Evolutionary conservation across 169 alveolate genomes (phyloP).

Genomic region (Plasmodium yoelii): DNA sequence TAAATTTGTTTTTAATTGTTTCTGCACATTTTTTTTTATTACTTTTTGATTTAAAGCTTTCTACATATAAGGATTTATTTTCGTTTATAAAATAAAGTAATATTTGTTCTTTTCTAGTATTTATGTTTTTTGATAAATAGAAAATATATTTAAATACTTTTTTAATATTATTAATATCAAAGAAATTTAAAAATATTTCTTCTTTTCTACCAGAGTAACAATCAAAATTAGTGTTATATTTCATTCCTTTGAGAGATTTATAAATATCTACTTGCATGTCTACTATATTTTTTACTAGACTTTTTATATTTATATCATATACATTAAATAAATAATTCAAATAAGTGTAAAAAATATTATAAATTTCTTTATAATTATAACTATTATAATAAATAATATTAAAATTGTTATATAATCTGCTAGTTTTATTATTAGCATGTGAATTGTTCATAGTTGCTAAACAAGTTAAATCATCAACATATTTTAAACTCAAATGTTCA

Average conservation of each 20-base stretch:
- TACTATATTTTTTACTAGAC: slow-evolving; percentile 14
- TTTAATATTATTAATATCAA: slow-evolving; percentile 39
- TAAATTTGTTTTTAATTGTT: slow-evolving; percentile 31
- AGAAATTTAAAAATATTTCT: slow-evolving; percentile 41
- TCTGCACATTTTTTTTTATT: slow-evolving; percentile 45
- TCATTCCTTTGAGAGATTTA: slow-evolving; percentile 31
- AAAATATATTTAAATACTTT: slow-evolving; percentile 47
- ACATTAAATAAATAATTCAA: slow-evolving; percentile 33
- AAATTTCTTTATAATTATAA: slow-evolving; percentile 61
- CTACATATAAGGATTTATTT: slow-evolving; percentile 69
- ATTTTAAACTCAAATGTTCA: slow-evolving; percentile 24
- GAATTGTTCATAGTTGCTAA: slow-evolving; percentile 74
- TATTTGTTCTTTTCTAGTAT: slow-evolving; percentile 69
- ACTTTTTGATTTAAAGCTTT: slow-evolving; percentile 50
- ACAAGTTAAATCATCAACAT: slow-evolving; percentile 60
- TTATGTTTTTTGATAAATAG: slow-evolving; percentile 62
- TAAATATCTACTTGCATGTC: slow-evolving; percentile 65
- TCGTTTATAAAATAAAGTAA: slow-evolving; percentile 47
- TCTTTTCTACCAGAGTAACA: neutral
- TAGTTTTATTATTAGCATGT: slow-evolving; percentile 10
- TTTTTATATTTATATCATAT: slow-evolving; percentile 67
- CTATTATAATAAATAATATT: slow-evolving; percentile 64
- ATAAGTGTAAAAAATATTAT: slow-evolving; percentile 36
- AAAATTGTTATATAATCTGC: slow-evolving; percentile 55
- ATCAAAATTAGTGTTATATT: slow-evolving; percentile 2